Evolutionary conservation across 495 filamentous ascomycete genomes (phyloP).

Genomic region (Aspergillus avenaceus): DNA sequence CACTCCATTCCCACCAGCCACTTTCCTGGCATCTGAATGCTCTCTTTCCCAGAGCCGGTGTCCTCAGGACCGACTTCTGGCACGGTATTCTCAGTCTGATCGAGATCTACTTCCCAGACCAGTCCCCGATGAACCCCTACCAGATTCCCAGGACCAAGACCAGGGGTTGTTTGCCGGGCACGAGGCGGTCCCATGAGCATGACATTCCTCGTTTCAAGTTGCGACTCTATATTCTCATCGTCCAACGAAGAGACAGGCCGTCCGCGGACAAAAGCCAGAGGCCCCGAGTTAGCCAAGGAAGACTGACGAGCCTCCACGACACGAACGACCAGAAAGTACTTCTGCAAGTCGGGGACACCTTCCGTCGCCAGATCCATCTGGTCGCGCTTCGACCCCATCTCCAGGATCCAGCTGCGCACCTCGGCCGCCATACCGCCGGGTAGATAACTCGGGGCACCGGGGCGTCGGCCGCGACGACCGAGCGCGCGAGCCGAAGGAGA

Average conservation of each 20-base stretch:
- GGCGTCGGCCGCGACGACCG: constrained; percentile 28
- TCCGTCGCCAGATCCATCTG: constrained; percentile 4
- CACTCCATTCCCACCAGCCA: constrained; percentile 44
- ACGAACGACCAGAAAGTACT: constrained; percentile 22
- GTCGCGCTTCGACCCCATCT: constrained; percentile 34
- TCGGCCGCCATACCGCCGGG: constrained; percentile 42
- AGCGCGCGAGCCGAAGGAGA: constrained; percentile 37
- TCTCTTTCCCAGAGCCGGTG: background rate
- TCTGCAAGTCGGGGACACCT: background rate
- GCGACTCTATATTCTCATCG: background rate
- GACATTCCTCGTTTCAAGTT: constrained; percentile 14
- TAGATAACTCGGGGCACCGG: constrained; percentile 20
- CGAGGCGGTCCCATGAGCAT: constrained; percentile 30
- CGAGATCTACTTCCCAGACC: constrained; percentile 33
- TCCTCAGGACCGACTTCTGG: background rate
- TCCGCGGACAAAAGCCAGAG: constrained; percentile 27
- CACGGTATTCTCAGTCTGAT: background rate
- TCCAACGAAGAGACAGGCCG: background rate
- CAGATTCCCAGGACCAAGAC: constrained; percentile 7
- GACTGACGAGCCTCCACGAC: constrained; percentile 18
- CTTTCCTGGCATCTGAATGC: background rate
- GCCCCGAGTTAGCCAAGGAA: constrained; percentile 23
- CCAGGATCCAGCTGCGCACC: constrained; percentile 41
- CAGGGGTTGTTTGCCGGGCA: background rate
- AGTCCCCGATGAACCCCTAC: constrained; percentile 32